Evolutionary conservation across 768 basidiomycete species (phyloP), one percentile per base, ranked within the genome.

Genomic region (Chalciporus sphaerocephalus): DNA sequence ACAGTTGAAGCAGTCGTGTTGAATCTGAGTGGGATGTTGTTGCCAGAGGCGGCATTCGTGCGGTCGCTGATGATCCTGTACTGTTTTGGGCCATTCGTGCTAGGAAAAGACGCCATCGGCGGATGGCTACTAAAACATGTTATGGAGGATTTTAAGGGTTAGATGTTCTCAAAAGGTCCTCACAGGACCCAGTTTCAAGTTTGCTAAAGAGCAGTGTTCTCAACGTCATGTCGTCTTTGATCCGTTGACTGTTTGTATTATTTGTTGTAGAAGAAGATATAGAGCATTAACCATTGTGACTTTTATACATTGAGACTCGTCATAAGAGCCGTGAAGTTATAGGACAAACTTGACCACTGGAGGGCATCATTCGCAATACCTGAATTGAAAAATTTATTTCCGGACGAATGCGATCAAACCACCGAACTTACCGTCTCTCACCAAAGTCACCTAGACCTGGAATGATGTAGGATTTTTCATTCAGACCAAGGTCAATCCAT

Each of bases 391-490:
- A n/a, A n/a, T n/a, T n/a, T n/a, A n/a, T n/a, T n/a, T n/a, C n/a
- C n/a, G 18, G 15, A 7, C 34, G 10, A 12, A 13, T 9, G 6
- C 9, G 27, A 21, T 5, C 16, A 33, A 16, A 30, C 3, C 12
- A 28, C 15, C 12, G 30, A 12, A 30, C 68, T 50, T 56, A 85
- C 87, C 90, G 83, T 61, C 90, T 72, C 63, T 95, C 93, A 41
- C 93, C 93, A 63, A 97, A 97, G 63, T 97, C 93, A n/a, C 93
- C 93, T n/a, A 97, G 73, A 22, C 93, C 92, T 7, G 92, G 92
- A 44, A 93, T 81, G 55, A 94, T 94, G 60, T 87, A 96, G 18
- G 88, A 82, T 62, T 85, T 90, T 46, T 89, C 89, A 55, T 97
- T 93, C 41, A 97, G 76, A 5, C 92, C 89, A 54, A 92, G 71